Base-by-base conservation (phyloP, 139 green algal genomes). In the Yamagishiella unicocca region DNA sequence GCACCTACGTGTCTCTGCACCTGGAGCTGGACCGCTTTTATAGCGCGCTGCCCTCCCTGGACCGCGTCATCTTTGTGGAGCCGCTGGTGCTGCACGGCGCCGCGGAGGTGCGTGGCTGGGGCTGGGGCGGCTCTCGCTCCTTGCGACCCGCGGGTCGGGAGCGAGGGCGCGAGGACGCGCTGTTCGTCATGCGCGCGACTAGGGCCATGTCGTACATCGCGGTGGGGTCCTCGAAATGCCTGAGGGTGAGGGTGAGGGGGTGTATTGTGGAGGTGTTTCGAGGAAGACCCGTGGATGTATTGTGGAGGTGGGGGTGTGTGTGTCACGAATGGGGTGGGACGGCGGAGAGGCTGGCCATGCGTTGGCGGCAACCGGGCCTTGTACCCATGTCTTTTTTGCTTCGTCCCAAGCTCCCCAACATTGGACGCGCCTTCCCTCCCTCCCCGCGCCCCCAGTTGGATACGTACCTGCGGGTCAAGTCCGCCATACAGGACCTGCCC, bases 51-150 rank as follows among this genome's bases (percentile, higher is more conserved):
- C 54, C 54, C 55, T 29, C 4, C 24, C 37, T 84, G 22, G 29
- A 55, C 33, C 54, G 77, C 1, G 55, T 58, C 2, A 37, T 84
- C 25, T 84, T 84, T 55, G 38, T 84, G 35, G 77, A 84, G 77
- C 77, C 77, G 24, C 25, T 84, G 6, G 37, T 84, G 27, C 77
- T 84, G 37, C 37, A 53, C 9, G 77, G 55, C 31, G 24, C 14
- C 38, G 1, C 0, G 9, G 46, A 84, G 77, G 37, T 76, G 68
- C 19, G 61, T 7, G 21, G 21, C 10, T 12, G 9, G 61, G 61
- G 27, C 21, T 37, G 61, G 61, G 14, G 55, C 55, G 55, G 55
- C n/a, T n/a, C n/a, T n/a, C n/a, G n/a, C n/a, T n/a, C n/a, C n/a
- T n/a, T n/a, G n/a, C n/a, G n/a, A n/a, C n/a, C n/a, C n/a, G n/a